Evolutionary conservation across 2,329 filamentous ascomycete genomes (phyloP).

Genomic region (Boeremia lycopersici): DNA sequence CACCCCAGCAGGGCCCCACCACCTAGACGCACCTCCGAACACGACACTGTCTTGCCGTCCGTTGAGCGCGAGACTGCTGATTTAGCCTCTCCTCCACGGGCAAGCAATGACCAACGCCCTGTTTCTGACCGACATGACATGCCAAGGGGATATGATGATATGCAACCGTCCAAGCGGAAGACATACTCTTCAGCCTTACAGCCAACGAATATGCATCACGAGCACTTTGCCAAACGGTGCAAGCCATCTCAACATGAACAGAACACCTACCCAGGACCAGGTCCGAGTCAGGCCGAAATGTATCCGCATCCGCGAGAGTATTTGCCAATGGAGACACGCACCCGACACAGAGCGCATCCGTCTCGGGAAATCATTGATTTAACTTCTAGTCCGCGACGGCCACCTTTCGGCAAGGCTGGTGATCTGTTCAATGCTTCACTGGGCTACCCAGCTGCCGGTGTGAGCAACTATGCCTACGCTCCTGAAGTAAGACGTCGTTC

Average conservation of each 20-base stretch:
- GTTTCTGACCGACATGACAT: constrained; percentile 11
- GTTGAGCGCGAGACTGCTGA: constrained; percentile 39
- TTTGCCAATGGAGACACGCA: constrained; percentile 18
- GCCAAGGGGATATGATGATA: constrained; percentile 13
- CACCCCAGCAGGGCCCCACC: constrained; percentile 17
- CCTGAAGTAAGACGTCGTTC: constrained; percentile 20
- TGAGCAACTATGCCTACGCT: constrained; percentile 12
- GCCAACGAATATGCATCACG: constrained; percentile 5
- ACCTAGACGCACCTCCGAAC: constrained; percentile 35
- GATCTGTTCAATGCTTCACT: constrained; percentile 11
- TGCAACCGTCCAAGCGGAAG: constrained; percentile 29
- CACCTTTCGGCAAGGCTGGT: constrained; percentile 10
- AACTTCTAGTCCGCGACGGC: constrained; percentile 31
- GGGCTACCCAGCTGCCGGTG: constrained; percentile 5
- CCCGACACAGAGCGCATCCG: constrained; percentile 16
- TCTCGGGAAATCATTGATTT: constrained; percentile 30
- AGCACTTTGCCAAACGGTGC: neutral
- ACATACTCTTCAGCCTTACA: constrained; percentile 16
- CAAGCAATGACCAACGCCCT: constrained; percentile 7
- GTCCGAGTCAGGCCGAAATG: neutral
- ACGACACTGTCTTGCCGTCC: constrained; percentile 42
- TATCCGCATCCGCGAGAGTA: constrained; percentile 6
- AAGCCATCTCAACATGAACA: neutral
- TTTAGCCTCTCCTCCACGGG: constrained; percentile 24
- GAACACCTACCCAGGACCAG: neutral